phyloP scores from a whole-genome alignment of 352 stramenopile species.

The Phytopythium ostracodes region DNA sequence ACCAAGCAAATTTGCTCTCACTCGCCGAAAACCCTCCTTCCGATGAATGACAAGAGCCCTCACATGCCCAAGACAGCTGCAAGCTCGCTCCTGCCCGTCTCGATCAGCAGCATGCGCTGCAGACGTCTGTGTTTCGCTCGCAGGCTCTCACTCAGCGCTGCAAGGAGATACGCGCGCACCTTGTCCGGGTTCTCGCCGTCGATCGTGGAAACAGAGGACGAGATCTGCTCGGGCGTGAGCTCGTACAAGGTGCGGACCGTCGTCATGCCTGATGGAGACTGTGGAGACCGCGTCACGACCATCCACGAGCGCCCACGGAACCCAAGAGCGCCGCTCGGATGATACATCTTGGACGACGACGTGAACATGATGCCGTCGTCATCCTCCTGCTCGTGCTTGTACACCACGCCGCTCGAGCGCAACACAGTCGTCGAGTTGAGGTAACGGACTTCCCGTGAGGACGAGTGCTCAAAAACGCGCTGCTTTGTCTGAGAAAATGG shows the following conservation, averaged over 20 bases:
- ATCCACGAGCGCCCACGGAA: slow-evolving; percentile 1
- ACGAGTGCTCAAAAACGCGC: not conserved
- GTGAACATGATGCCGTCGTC: not conserved
- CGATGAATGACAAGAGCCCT: too few relatives aligned
- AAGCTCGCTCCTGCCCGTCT: slow-evolving; percentile 2
- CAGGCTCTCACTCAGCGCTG: not conserved
- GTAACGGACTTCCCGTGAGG: not conserved
- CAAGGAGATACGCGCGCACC: not conserved
- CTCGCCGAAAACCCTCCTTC: not conserved
- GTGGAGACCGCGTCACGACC: not conserved
- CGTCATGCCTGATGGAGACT: not conserved
- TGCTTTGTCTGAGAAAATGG: not conserved
- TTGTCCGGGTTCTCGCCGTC: not conserved
- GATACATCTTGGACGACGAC: not conserved
- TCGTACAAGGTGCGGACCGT: slow-evolving; percentile 3
- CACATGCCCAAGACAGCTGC: not conserved
- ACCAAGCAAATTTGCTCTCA: not conserved
- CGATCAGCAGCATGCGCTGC: not conserved
- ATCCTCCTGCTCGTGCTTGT: not conserved
- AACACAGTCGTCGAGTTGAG: not conserved
- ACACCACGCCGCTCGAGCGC: not conserved
- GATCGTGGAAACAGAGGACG: not conserved
- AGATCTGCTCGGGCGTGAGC: not conserved
- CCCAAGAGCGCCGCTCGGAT: not conserved
- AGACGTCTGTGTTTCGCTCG: not conserved